phyloP scores from a whole-genome alignment of 2,329 filamentous ascomycete genomes.

The Fusarium falciforme region DNA sequence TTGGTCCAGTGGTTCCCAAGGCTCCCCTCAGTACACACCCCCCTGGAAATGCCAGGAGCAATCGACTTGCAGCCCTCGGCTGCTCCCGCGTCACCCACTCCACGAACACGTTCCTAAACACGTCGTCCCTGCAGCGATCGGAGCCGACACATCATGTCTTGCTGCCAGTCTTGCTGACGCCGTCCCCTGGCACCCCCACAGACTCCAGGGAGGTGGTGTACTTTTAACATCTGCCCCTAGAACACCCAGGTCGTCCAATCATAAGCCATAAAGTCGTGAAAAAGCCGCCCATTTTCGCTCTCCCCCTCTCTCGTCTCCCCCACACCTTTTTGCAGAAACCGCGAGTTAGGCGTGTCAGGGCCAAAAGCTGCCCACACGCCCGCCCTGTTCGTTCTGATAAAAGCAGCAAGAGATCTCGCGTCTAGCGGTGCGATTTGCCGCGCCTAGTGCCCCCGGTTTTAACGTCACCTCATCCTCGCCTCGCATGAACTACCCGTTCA shows the following conservation, averaged over 20 bases:
- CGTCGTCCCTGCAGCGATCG: slow-evolving; percentile 35
- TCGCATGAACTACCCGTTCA: slow-evolving; percentile 39
- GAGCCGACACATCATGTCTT: slow-evolving; percentile 39
- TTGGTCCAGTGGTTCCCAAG: slow-evolving; percentile 35
- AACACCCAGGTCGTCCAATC: slow-evolving; percentile 60
- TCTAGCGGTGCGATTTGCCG: slow-evolving; percentile 52
- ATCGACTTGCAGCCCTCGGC: slow-evolving; percentile 37
- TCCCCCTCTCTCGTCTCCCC: slow-evolving; percentile 25
- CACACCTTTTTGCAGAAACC: slow-evolving; percentile 43
- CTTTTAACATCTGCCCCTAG: slow-evolving; percentile 54
- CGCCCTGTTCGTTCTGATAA: slow-evolving; percentile 46
- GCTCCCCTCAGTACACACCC: slow-evolving; percentile 37
- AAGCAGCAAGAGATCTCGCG: slow-evolving; percentile 57
- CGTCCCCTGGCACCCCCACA: slow-evolving; percentile 41
- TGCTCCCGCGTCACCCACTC: slow-evolving; percentile 43
- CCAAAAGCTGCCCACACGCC: slow-evolving; percentile 40
- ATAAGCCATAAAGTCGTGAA: slow-evolving; percentile 63
- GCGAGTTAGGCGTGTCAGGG: slow-evolving; percentile 42
- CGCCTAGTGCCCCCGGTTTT: slow-evolving; percentile 42
- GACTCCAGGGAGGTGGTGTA: slow-evolving; percentile 55
- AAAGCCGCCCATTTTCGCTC: slow-evolving; percentile 47
- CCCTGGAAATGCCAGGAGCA: slow-evolving; percentile 28
- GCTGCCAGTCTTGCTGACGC: slow-evolving; percentile 35
- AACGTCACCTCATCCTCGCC: slow-evolving; percentile 44
- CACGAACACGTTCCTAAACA: slow-evolving; percentile 27